Evolutionary conservation across 306 rosid genomes (phyloP).

Genomic region (Delonix regia): DNA sequence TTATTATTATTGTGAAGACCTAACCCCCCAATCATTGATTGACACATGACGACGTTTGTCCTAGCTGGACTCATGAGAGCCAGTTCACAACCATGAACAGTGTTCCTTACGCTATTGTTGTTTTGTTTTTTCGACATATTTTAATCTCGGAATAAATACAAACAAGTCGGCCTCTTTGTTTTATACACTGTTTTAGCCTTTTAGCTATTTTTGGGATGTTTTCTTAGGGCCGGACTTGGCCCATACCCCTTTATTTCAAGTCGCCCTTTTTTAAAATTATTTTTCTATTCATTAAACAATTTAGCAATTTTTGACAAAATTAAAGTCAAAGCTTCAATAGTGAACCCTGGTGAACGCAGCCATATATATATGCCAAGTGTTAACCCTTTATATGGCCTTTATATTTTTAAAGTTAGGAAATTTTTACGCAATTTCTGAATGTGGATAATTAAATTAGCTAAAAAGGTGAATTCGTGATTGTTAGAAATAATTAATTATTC

Average conservation of each 20-base stretch:
- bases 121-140: background rate
- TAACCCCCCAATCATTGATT: slow-evolving; percentile 41
- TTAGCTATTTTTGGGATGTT: slow-evolving; percentile 25
- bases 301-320: slow-evolving; percentile 6
- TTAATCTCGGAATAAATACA: slow-evolving; percentile 30
- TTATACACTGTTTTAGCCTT: slow-evolving; percentile 42
- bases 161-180: slow-evolving; percentile 61
- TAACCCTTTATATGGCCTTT: too few species aligned
- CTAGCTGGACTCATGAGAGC: slow-evolving; percentile 35
- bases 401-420: background rate
- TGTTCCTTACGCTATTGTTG: background rate
- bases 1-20: slow-evolving; percentile 40
- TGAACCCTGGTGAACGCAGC: background rate
- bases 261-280: background rate
- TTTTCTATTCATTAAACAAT: background rate
- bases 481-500: background rate
- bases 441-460: background rate
- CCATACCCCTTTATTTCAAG: background rate
- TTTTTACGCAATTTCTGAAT: too few species aligned
- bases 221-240: slow-evolving; percentile 32
- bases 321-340: slow-evolving; percentile 31
- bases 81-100: slow-evolving; percentile 33
- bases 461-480: background rate
- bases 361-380: background rate
- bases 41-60: slow-evolving; percentile 45